Percentiles rank a stretch among this genome's conserved stretches.
These are phyloP conservation scores for Kokia cookei DNA, from an alignment of 441 rosid genomes.

Conservation along the genomic window DNA sequence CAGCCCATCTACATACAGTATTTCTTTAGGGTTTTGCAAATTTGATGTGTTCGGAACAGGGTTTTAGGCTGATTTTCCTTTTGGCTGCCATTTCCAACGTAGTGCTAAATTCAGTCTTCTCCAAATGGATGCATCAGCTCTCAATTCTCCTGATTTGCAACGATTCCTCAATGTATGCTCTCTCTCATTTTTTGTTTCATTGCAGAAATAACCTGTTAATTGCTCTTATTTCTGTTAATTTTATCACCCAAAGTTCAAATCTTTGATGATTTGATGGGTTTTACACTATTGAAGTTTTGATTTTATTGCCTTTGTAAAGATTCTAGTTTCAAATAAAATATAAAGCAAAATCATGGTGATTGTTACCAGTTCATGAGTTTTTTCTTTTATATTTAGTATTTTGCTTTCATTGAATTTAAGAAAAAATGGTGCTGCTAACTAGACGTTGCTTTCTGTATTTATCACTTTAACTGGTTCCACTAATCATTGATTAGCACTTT, in stretches of 20 bases:
- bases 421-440: background rate
- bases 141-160: conserved; percentile 55
- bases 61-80: background rate
- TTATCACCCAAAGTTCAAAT: background rate
- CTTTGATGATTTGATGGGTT: background rate
- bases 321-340: background rate
- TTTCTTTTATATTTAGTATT: no score
- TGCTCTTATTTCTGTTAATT: no score
- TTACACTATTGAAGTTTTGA: background rate
- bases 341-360: background rate
- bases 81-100: background rate
- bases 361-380: no score
- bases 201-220: background rate
- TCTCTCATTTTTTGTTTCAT: background rate
- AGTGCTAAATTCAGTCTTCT: background rate
- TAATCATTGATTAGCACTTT: no score
- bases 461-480: background rate
- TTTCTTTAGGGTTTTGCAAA: background rate
- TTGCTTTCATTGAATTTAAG: background rate
- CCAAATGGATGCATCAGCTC: conserved; percentile 53
- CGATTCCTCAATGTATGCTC: conserved; percentile 52
- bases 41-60: background rate
- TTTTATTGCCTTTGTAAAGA: background rate
- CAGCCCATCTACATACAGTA: background rate
- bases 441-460: background rate